Percentiles rank a stretch among this genome's conserved stretches.
Evolutionary conservation across 75 land plant genomes (phyloP).

Genomic region (Cunninghamia lanceolata): DNA sequence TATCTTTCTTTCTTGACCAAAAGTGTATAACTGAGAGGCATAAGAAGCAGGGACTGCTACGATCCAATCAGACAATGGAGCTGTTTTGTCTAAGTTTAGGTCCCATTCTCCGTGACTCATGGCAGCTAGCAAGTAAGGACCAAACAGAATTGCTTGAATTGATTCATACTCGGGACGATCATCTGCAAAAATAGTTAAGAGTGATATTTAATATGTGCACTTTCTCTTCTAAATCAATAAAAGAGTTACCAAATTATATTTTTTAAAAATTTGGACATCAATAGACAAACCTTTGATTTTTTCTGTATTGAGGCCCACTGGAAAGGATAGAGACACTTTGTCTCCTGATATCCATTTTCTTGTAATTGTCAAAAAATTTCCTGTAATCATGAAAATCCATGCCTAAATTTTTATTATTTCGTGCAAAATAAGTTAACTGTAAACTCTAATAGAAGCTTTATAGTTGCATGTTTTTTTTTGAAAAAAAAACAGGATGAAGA

Average conservation of each 20-base stretch:
- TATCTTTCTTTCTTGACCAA: slow-evolving; percentile 21
- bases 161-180: slow-evolving; percentile 61
- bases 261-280: neutral
- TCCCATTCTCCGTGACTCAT: slow-evolving; percentile 57
- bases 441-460: no score
- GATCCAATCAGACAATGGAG: slow-evolving; percentile 35
- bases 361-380: neutral
- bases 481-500: no score
- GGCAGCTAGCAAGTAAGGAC: slow-evolving; percentile 83
- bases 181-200: slow-evolving; percentile 41
- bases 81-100: slow-evolving; percentile 17
- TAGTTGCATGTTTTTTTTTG: no score
- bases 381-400: neutral
- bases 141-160: slow-evolving; percentile 72
- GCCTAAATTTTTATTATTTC: no score
- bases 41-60: slow-evolving; percentile 33
- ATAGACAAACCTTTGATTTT: neutral
- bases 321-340: neutral
- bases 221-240: neutral
- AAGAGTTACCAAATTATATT: neutral
- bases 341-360: slow-evolving; percentile 8
- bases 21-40: slow-evolving; percentile 33
- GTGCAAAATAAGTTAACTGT: no score
- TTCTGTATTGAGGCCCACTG: neutral
- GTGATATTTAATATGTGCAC: neutral